These are phyloP conservation scores for Cryptosporidium viatorum DNA, from an alignment of 169 alveolate genomes.

Conservation along the genomic window DNA sequence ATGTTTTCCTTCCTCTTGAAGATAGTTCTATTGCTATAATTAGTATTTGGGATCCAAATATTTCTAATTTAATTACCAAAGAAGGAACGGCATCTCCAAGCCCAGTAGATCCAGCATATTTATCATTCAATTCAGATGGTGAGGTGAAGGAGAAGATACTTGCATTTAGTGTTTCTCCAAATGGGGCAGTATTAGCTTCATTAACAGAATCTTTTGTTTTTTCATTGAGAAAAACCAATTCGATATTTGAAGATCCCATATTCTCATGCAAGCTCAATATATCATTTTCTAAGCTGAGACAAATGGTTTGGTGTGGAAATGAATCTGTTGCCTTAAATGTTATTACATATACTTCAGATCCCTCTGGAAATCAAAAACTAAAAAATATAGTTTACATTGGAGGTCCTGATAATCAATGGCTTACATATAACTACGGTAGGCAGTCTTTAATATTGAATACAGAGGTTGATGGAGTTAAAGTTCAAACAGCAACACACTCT, in stretches of 20 bases:
- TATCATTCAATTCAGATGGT: background rate
- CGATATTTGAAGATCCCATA: conserved; percentile 54
- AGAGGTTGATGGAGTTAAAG: conserved; percentile 82
- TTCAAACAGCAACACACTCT: conserved; percentile 76
- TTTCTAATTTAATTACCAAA: conserved; percentile 26
- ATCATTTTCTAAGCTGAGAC: conserved; percentile 66
- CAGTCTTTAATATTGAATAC: conserved; percentile 74
- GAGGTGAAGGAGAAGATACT: conserved; percentile 28
- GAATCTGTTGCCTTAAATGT: conserved; percentile 82
- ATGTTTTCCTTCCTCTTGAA: conserved; percentile 59
- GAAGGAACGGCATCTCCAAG: conserved; percentile 13
- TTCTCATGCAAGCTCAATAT: conserved; percentile 47
- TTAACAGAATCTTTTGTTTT: conserved; percentile 41
- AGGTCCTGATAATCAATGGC: conserved; percentile 83
- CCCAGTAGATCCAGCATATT: conserved; percentile 73
- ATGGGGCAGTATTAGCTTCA: conserved; percentile 26
- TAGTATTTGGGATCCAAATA: conserved; percentile 72
- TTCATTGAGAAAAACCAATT: conserved; percentile 40
- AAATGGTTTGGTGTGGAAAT: conserved; percentile 85
- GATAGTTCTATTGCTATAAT: conserved; percentile 60
- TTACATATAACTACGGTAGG: conserved; percentile 80
- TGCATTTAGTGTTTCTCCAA: conserved; percentile 57
- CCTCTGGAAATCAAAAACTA: conserved; percentile 1
- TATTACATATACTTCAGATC: background rate
- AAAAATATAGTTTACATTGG: conserved; percentile 80